Evolutionary conservation across 306 rosid species (phyloP).

Genomic region (Ziziphus jujuba): DNA sequence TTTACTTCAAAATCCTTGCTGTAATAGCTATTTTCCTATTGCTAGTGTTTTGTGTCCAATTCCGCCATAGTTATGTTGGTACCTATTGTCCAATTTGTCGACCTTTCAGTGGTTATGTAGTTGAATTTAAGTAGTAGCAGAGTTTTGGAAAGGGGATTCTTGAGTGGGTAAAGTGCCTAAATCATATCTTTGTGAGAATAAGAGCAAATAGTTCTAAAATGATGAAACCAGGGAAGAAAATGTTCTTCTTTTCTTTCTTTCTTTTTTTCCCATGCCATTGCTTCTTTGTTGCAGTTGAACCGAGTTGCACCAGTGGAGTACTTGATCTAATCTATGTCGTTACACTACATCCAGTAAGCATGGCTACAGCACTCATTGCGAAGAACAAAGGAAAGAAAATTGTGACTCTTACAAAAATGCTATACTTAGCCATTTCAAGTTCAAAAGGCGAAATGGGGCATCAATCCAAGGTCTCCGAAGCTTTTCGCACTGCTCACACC

Average conservation of each 20-base stretch:
- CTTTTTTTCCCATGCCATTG: neutral
- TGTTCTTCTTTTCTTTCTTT: no score
- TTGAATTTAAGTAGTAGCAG: no score
- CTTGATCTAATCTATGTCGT: constrained; percentile 75
- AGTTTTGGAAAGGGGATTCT: no score
- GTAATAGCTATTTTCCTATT: no score
- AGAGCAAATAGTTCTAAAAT: no score
- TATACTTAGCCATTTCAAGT: constrained; percentile 74
- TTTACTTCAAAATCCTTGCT: no score
- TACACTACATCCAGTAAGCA: constrained; percentile 72
- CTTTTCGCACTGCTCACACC: constrained; percentile 62
- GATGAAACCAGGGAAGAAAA: neutral
- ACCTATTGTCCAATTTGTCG: no score
- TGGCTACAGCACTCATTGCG: constrained; percentile 84
- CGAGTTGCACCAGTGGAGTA: constrained; percentile 42
- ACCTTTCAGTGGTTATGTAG: no score
- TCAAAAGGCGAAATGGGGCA: constrained; percentile 66
- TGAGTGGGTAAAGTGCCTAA: no score
- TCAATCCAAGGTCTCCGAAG: constrained; percentile 75
- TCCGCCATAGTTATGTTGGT: no score
- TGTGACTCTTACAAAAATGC: constrained; percentile 59
- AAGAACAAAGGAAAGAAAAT: constrained; percentile 66
- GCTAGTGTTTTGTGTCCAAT: no score
- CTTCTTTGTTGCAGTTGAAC: constrained; percentile 37
- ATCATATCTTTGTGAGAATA: no score